These are phyloP conservation scores for Pilobolus umbonatus DNA, from an alignment of 192 early-diverging fungal species.

Conservation along the genomic window DNA sequence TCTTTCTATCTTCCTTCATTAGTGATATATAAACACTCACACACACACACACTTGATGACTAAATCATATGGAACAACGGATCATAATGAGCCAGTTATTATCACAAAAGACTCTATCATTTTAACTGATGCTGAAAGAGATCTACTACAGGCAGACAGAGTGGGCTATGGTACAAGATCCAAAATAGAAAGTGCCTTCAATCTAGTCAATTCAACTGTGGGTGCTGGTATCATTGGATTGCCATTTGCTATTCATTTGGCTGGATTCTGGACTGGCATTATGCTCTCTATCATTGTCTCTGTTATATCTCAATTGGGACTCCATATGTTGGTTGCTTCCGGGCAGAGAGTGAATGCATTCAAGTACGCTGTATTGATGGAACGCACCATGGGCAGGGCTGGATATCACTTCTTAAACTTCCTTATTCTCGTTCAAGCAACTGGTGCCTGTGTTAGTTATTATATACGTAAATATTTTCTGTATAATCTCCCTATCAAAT, in stretches of 20 bases:
- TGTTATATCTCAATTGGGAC: conserved; percentile 45
- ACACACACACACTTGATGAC: conserved; percentile 15
- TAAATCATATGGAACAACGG: conserved; percentile 39
- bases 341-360: conserved; percentile 51
- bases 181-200: conserved; percentile 47
- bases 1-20: background rate
- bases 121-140: conserved; percentile 20
- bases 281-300: conserved; percentile 42
- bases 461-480: conserved; percentile 40
- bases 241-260: conserved; percentile 58
- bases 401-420: conserved; percentile 52
- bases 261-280: conserved; percentile 56
- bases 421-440: conserved; percentile 54
- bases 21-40: background rate
- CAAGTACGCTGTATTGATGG: conserved; percentile 50
- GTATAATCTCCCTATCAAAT: background rate
- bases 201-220: conserved; percentile 66
- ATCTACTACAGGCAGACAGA: conserved; percentile 30
- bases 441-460: conserved; percentile 61
- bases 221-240: conserved; percentile 68
- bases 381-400: conserved; percentile 45
- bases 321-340: conserved; percentile 51
- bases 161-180: conserved; percentile 39
- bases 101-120: background rate
- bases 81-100: too few relatives aligned